These are phyloP conservation scores for Cenococcum geophilum DNA, from an alignment of 495 filamentous ascomycete species.

Conservation along the genomic window DNA sequence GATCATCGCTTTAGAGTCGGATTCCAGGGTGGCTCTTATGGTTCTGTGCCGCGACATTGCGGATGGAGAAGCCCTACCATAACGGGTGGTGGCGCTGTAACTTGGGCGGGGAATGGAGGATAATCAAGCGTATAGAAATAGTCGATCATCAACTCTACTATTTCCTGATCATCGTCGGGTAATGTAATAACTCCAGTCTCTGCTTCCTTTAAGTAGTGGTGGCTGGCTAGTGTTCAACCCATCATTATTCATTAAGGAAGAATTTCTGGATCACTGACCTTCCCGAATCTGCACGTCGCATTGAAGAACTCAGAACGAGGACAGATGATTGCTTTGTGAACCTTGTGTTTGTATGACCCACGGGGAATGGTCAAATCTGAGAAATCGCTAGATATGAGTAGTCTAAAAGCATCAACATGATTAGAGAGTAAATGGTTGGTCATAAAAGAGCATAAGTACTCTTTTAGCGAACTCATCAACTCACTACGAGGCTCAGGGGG, in stretches of 20 bases:
- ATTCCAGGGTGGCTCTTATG: too few relatives aligned
- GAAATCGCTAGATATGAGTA: not conserved
- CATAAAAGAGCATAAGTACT: too few relatives aligned
- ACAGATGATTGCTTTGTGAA: conserved; percentile 2
- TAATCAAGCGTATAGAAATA: conserved; percentile 1
- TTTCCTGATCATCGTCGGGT: not conserved
- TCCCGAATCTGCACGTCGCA: not conserved
- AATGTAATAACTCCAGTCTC: not conserved
- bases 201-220: not conserved
- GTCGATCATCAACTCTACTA: not conserved
- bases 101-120: too few relatives aligned
- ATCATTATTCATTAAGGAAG: not conserved
- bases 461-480: too few relatives aligned
- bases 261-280: not conserved
- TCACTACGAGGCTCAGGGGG: too few relatives aligned
- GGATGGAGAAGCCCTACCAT: too few relatives aligned
- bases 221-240: too few relatives aligned
- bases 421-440: too few relatives aligned
- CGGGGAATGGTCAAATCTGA: not conserved
- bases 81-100: too few relatives aligned
- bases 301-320: conserved; percentile 1
- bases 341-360: not conserved
- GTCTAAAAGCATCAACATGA: not conserved
- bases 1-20: too few relatives aligned
- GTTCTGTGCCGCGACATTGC: too few relatives aligned